Conservation (phyloP, 1,284 basidiomycete genomes). For the Melampsora larici-populina region DNA sequence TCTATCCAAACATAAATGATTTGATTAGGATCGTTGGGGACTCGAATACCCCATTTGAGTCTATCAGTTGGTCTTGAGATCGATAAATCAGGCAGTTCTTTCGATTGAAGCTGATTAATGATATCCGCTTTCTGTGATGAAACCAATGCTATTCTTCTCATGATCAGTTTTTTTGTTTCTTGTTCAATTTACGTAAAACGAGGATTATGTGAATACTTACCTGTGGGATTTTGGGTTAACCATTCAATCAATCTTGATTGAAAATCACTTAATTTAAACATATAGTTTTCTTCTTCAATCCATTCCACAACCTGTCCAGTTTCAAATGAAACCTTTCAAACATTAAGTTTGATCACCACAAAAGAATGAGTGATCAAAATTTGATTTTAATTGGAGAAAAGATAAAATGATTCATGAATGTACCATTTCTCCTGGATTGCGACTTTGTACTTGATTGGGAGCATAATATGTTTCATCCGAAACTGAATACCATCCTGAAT, state of each 20-base stretch:
- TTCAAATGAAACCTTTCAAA: constrained; percentile 48
- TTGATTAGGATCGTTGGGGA: constrained; percentile 51
- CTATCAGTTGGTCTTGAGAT: constrained; percentile 51
- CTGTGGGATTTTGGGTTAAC: constrained; percentile 46
- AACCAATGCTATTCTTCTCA: constrained; percentile 30
- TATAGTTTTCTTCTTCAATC: constrained; percentile 53
- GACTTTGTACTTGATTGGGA: constrained; percentile 47
- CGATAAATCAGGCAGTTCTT: constrained; percentile 50
- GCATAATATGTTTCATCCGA: constrained; percentile 54
- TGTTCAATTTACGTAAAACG: neutral
- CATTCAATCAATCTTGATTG: constrained; percentile 49
- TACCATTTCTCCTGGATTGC: constrained; percentile 47
- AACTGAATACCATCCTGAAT: constrained; percentile 54
- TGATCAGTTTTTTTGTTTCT: neutral
- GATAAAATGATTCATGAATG: neutral
- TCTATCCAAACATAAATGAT: constrained; percentile 54
- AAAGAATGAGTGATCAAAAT: neutral
- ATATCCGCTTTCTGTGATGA: constrained; percentile 46
- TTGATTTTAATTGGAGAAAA: neutral
- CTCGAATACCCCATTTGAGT: constrained; percentile 52
- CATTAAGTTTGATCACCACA: neutral
- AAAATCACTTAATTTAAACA: constrained; percentile 51
- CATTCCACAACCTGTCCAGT: constrained; percentile 53
- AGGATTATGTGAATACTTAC: neutral
- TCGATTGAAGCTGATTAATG: constrained; percentile 48